Evolutionary conservation across 768 basidiomycete genomes (phyloP), one percentile per base, ranked within the genome.

Genomic region (Podaxis carcinomalis): DNA sequence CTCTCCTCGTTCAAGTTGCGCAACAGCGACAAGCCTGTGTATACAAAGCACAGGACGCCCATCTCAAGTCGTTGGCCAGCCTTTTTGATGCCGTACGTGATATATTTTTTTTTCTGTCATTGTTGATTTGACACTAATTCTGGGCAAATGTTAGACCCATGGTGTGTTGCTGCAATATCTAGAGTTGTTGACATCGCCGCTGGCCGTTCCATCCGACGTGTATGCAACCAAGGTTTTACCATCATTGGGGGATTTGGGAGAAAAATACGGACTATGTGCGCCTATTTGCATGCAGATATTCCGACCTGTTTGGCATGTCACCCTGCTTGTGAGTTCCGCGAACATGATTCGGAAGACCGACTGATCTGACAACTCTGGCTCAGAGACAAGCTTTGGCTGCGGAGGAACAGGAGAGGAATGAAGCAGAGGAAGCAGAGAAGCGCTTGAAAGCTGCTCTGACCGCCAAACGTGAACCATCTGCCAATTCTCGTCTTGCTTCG

Each of bases 221-320:
- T 95, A 95, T 67, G 84, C 87, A 16, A 80, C 80, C 46, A 85
- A 82, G 66, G 77, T 93, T 23, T 74, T 95, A 5, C 95, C 96
- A 4, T 75, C 90, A 16, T 76, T 97, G 9, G 74, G 76, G 1
- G 89, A 92, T 28, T 81, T 98, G 7, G 87, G 87, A 56, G 78
- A 82, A 55, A 79, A 80, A 40, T 98, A 90, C 72, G 91, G 89
- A 5, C 85, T 99, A 49, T 85, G 87, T 61, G 85, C 90, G 39
- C 84, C 91, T 11, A 88, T 97, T 59, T 93, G 94, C 56, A 97
- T 98, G 92, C 93, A 95, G 69, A 89, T 98, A 60, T 83, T 93
- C 40, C 85, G 97, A 14, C 95, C 96, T 13, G 87, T 90, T 57
- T 77, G 92, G 47, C 85, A 90, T 64, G 75, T 76, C 7, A 74